phyloP scores from a whole-genome alignment of 306 rosid genomes.

The Prunus campanulata region DNA sequence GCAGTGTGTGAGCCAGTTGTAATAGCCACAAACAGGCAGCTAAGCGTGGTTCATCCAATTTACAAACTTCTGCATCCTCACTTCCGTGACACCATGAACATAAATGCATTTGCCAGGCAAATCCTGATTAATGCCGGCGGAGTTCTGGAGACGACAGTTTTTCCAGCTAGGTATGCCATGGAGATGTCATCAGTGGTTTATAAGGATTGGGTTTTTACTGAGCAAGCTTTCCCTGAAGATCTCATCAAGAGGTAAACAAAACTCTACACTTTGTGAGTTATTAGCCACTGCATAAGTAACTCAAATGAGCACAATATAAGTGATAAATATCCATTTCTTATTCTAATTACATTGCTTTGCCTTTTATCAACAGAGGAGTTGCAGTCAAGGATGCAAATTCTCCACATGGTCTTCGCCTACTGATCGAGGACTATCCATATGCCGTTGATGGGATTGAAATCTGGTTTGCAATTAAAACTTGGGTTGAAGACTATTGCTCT shows the following conservation, averaged over 20 bases:
- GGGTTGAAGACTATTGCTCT: slow-evolving; percentile 56
- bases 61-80: slow-evolving; percentile 50
- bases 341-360: neutral
- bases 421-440: slow-evolving; percentile 64
- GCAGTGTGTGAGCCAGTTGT: slow-evolving; percentile 75
- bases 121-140: slow-evolving; percentile 48
- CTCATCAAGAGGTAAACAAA: slow-evolving; percentile 42
- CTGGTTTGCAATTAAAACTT: slow-evolving; percentile 52
- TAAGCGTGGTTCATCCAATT: slow-evolving; percentile 48
- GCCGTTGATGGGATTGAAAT: slow-evolving; percentile 59
- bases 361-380: slow-evolving; percentile 48
- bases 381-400: slow-evolving; percentile 47
- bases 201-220: slow-evolving; percentile 46
- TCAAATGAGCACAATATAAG: neutral
- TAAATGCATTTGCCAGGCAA: slow-evolving; percentile 50
- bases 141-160: slow-evolving; percentile 41
- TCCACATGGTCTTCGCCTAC: slow-evolving; percentile 51
- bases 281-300: neutral
- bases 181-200: slow-evolving; percentile 44
- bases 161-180: slow-evolving; percentile 42
- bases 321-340: neutral
- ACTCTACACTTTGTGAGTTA: neutral
- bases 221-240: slow-evolving; percentile 48
- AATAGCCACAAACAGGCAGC: slow-evolving; percentile 49
- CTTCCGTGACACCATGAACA: slow-evolving; percentile 56